Base-by-base conservation (phyloP, 306 rosid genomes). In the Crataegus laevigata region DNA sequence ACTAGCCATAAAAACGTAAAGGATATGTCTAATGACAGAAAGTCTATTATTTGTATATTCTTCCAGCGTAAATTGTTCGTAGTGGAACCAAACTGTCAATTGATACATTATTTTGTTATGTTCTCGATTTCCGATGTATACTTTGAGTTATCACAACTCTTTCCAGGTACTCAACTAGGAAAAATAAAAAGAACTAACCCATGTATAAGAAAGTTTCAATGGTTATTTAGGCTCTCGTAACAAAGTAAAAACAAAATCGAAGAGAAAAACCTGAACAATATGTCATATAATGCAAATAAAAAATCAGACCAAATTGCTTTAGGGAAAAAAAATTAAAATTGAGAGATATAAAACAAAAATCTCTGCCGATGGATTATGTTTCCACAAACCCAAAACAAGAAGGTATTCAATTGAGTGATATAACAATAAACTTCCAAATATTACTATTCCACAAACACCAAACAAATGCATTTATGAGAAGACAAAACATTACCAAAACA, bases 401-500 rank as follows among this genome's bases (percentile, higher is more conserved):
- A 42, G 14, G 47, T 42, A 13, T 42, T 42, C 47, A 3, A 13
- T 42, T 42, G 47, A 42, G 14, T 42, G 47, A 11, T 42, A 42
- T 11, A 42, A 42, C 47, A 42, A 42, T 42, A 42, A 1, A 42
- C 47, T 50, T 29, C 30, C 43, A 50, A 11, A 40, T 3, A n/a
- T n/a, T 32, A 7, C 1, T 13, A 69, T 47, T 62, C 69, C 57
- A 29, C 4, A 66, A 18, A 21, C 45, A 28, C 52, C 13, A 29
- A 50, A 47, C 54, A 75, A 71, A 80, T 55, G 47, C 75, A 50
- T 36, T 52, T 14, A 15, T 58, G 55, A 43, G 73, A 85, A 67
- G 40, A 77, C 17, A 78, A 72, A 71, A 68, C 26, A 75, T 68
- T 87, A 93, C 98, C 96, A 94, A 82, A 85, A 89, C 96, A 74